Conservation (phyloP, 768 basidiomycete species). For the Hypholoma sublateritium region DNA sequence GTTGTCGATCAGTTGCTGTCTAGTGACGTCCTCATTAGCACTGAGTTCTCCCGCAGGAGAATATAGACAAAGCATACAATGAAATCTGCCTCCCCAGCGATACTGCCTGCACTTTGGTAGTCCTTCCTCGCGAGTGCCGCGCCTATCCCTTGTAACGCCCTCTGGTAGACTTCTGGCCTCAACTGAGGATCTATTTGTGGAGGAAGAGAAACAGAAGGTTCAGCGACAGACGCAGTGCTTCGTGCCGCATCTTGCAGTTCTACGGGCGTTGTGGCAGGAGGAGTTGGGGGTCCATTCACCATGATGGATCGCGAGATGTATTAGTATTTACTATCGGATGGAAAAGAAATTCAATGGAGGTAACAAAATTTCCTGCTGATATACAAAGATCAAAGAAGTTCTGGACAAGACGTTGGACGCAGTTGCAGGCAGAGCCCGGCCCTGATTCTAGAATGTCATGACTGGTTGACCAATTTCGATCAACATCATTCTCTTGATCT, state of each 20-base stretch:
- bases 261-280: slow-evolving; percentile 55
- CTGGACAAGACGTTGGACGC: background rate
- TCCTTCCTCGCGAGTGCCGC: slow-evolving; percentile 45
- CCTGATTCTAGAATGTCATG: no score
- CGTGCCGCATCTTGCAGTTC: slow-evolving; percentile 58
- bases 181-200: background rate
- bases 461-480: no score
- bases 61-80: slow-evolving; percentile 38
- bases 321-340: background rate
- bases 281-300: slow-evolving; percentile 62
- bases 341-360: background rate
- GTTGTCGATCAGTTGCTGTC: slow-evolving; percentile 37
- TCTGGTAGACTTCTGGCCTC: slow-evolving; percentile 38
- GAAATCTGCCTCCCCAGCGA: slow-evolving; percentile 55
- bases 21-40: slow-evolving; percentile 14
- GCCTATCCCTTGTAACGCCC: slow-evolving; percentile 42
- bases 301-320: slow-evolving; percentile 27
- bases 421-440: no score
- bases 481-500: background rate
- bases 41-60: background rate
- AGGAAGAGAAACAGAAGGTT: no score
- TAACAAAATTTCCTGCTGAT: no score
- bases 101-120: slow-evolving; percentile 39
- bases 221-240: background rate
- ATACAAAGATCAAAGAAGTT: background rate